Base-by-base conservation (phyloP, 2,329 filamentous ascomycete species). In the Colletotrichum graminicola region DNA sequence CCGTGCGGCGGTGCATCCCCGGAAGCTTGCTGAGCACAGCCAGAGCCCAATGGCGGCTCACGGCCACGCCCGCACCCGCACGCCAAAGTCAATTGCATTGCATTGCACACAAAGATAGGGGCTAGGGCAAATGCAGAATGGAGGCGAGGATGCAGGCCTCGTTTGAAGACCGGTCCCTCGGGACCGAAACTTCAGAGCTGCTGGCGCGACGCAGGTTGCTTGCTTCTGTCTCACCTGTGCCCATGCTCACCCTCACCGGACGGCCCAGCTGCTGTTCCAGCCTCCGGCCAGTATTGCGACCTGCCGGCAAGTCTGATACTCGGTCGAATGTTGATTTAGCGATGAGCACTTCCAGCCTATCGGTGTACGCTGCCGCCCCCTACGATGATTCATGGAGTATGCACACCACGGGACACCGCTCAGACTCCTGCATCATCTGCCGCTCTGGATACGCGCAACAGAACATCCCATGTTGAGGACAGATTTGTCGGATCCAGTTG, bases 1-100 rank as follows among this genome's bases (percentile, higher is more conserved):
- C 61, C 43, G 49, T 55, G 61, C 61, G 49, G 23, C 11, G 3
- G 43, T 55, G 36, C 36, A 64, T 52, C 51, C 49, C 49, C 62
- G 62, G 49, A 54, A 55, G 62, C 62, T 64, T 64, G 29, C 49
- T 64, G 62, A 45, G 62, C 49, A 55, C 49, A 29, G 62, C 62
- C 49, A 32, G 26, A 41, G 32, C 45, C 18, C 23, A 23, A 39
- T 64, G 21, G 12, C 39, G 26, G 12, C 8, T 16, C 12, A 52
- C 47, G 29, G 29, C 43, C 21, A 7, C 7, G 7, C 18, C 43
- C 18, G 43, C 41, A 43, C 18, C 21, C 34, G 47, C 47, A 55
- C 18, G n/a, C 36, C 21, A 71, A 68, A 71, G 59, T 71, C 68
- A 71, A 68, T 68, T 68, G 45, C 62, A 21, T 18, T 29, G 21